Evolutionary conservation across 306 rosid species (phyloP).

Genomic region (Casuarina equisetifolia): DNA sequence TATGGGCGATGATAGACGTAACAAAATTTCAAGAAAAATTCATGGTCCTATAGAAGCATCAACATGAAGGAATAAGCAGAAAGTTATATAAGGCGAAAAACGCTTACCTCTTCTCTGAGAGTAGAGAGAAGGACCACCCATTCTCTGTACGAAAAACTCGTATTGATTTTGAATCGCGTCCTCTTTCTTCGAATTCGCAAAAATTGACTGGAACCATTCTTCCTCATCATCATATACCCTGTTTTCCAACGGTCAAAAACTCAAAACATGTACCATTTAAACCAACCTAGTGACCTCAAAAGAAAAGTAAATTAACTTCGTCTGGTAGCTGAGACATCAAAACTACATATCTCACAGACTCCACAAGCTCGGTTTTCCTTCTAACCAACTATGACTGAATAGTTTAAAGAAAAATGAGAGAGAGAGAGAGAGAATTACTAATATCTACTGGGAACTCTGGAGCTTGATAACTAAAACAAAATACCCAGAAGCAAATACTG

Average conservation of each 20-base stretch:
- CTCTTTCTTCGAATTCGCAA: conserved; percentile 61
- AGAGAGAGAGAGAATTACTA: not conserved
- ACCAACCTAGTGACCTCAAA: not conserved
- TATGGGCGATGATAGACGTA: not conserved
- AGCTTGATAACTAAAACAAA: not conserved
- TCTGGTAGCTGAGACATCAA: not conserved
- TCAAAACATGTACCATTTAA: not conserved
- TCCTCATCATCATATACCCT: conserved; percentile 82
- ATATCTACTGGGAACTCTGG: not conserved
- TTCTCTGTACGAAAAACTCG: conserved; percentile 80
- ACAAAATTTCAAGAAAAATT: not conserved
- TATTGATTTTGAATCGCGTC: conserved; percentile 81
- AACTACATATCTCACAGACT: not conserved
- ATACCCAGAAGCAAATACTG: not conserved
- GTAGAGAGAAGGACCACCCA: conserved; percentile 83
- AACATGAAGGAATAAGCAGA: not conserved
- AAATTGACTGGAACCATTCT: conserved; percentile 82
- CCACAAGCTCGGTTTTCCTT: not conserved
- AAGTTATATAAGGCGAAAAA: not conserved
- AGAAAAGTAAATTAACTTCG: not conserved
- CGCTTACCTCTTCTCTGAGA: conserved; percentile 76
- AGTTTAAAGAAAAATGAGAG: not conserved
- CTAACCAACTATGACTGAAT: not conserved
- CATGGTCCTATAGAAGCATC: not conserved
- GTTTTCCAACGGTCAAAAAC: not conserved